Evolutionary conservation across 345 rosid genomes (phyloP).

Genomic region (Mangifera indica): DNA sequence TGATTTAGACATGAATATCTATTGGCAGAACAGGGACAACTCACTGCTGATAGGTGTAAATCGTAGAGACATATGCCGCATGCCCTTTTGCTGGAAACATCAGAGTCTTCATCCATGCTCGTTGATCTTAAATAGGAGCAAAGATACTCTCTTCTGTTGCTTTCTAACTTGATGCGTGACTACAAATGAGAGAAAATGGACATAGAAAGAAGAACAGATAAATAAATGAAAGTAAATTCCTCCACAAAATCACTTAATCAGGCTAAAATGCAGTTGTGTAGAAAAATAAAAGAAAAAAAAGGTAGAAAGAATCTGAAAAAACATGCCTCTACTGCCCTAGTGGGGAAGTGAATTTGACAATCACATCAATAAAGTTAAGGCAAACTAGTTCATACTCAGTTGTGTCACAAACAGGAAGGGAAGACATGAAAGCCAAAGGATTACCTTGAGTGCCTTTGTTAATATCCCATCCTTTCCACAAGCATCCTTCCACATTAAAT

Average conservation of each 20-base stretch:
- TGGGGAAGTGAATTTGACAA: not conserved
- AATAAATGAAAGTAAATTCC: not conserved
- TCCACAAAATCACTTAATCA: not conserved
- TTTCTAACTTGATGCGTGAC: conserved; percentile 56
- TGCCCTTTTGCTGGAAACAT: conserved; percentile 47
- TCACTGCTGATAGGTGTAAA: conserved; percentile 65
- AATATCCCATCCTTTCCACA: conserved; percentile 59
- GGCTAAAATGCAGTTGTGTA: not conserved
- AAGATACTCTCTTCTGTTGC: conserved; percentile 47
- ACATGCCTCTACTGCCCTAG: not conserved
- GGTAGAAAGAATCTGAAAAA: not conserved
- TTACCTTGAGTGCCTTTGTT: conserved; percentile 57
- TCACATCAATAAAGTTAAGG: not conserved
- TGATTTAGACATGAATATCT: conserved; percentile 59
- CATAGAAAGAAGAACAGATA: conserved; percentile 16
- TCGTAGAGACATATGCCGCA: conserved; percentile 56
- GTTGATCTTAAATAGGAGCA: conserved; percentile 33
- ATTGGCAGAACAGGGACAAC: conserved; percentile 52
- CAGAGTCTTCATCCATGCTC: conserved; percentile 47
- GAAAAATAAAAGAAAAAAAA: no score
- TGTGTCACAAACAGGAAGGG: not conserved
- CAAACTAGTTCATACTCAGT: not conserved
- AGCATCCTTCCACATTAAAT: conserved; percentile 45
- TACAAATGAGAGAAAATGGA: conserved; percentile 22
- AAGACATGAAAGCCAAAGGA: conserved; percentile 4